phyloP scores from a whole-genome alignment of 352 stramenopile genomes.

The Pythium apleroticum region DNA sequence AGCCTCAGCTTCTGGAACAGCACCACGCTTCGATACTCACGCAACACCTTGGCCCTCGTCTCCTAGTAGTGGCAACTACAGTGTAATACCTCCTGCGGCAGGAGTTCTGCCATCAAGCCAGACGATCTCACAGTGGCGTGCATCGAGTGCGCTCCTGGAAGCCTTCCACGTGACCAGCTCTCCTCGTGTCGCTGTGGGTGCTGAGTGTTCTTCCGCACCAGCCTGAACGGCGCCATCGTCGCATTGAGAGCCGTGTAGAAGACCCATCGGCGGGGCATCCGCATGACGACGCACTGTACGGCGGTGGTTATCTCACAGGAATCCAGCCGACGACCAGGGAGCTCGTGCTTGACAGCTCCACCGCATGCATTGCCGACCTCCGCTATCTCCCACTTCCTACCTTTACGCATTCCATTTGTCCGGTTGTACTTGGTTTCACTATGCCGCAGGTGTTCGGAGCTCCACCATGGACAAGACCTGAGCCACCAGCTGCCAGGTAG shows the following conservation, averaged over 20 bases:
- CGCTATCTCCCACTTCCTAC: not conserved
- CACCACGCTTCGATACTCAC: too few relatives aligned
- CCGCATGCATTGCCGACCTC: not conserved
- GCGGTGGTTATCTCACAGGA: not conserved
- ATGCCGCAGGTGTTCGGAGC: slow-evolving; percentile 8
- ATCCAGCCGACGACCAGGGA: not conserved
- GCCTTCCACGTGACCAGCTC: not conserved
- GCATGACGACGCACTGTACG: too few relatives aligned
- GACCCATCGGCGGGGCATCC: too few relatives aligned
- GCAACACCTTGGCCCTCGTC: too few relatives aligned
- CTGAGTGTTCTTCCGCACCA: not conserved
- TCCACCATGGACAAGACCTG: not conserved
- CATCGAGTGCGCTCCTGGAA: not conserved
- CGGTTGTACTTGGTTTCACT: slow-evolving; percentile 19
- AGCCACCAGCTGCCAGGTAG: slow-evolving; percentile 11
- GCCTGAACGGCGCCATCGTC: not conserved
- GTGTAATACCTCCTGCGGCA: too few relatives aligned
- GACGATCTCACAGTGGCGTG: not conserved
- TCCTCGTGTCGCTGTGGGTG: not conserved
- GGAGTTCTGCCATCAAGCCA: not conserved
- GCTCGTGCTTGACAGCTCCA: not conserved
- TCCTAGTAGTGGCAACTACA: too few relatives aligned
- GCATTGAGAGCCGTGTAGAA: not conserved
- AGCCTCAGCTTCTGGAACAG: too few relatives aligned
- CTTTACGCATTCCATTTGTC: slow-evolving; percentile 8